These are phyloP conservation scores for Fraxinus floribunda DNA, from an alignment of 305 asterid genomes.

Conservation along the genomic window DNA sequence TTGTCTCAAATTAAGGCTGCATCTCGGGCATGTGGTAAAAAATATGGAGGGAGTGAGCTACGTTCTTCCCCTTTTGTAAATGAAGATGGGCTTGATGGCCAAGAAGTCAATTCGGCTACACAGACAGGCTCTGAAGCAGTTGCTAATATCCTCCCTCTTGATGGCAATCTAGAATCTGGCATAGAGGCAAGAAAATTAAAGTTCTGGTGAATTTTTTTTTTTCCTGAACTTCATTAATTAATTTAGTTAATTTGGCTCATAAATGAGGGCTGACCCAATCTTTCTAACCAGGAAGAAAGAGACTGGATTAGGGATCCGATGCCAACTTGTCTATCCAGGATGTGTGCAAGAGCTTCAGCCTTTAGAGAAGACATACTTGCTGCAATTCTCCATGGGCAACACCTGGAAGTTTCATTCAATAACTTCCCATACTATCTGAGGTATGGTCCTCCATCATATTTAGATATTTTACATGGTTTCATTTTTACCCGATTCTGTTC, in stretches of 20 bases:
- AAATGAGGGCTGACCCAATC: not conserved
- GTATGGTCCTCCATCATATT: conserved; percentile 34
- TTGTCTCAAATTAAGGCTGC: conserved; percentile 54
- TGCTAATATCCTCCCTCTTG: conserved; percentile 49
- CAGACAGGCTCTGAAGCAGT: conserved; percentile 49
- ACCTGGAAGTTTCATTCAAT: conserved; percentile 73
- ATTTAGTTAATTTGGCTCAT: not conserved
- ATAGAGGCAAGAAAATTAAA: conserved; percentile 55
- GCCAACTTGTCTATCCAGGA: conserved; percentile 51
- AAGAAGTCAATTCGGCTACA: conserved; percentile 65
- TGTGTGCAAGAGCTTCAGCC: conserved; percentile 50
- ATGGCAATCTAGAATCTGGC: conserved; percentile 50
- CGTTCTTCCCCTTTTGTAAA: conserved; percentile 53
- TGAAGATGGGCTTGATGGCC: conserved; percentile 74
- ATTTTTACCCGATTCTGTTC: not conserved
- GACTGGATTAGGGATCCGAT: conserved; percentile 57
- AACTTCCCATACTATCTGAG: conserved; percentile 83
- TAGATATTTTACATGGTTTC: not conserved
- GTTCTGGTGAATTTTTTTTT: conserved; percentile 24
- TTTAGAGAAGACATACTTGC: conserved; percentile 62
- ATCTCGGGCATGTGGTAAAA: conserved; percentile 60
- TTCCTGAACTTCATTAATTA: not conserved
- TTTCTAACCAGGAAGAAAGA: conserved; percentile 44
- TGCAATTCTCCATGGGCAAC: conserved; percentile 55
- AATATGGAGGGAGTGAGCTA: conserved; percentile 44